Base-by-base conservation (phyloP, 148 eudicot genomes). In the Vaccinium corymbosum region DNA sequence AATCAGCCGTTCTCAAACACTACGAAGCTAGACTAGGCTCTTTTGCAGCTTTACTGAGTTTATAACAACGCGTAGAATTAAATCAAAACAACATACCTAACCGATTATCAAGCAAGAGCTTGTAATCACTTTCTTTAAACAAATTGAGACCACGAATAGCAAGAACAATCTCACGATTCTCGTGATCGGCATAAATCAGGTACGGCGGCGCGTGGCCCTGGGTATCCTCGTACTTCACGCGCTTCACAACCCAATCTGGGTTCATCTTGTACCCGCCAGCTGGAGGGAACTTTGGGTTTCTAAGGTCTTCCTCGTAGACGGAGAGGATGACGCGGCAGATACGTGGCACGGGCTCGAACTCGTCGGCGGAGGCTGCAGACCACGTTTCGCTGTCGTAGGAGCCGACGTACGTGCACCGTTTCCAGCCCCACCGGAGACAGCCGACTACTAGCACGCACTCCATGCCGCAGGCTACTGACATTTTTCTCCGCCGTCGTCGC, bases 321-420 rank as follows among this genome's bases (percentile, higher is more conserved):
- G 98, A 94, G 49, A 97, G 89, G 81, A 92, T 92, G 42, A 86
- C 46, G 62, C 93, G 94, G 87, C 93, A 93, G 78, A 91, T 55
- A 61, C 98, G 95, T 25, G 99, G 99, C 71, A 97, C 84, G 0
- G 98, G 91, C 0, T 87, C 90, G 89, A 97, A 97, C 56, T 97
- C 99, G 0, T 91, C 95, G n/a, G 88, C 32, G 1, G 97, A 88
- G 32, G 97, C 97, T 10, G 52, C 0, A 0, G 98, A 86, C 99
- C 99, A 96, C 6, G 94, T 88, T 83, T 92, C 90, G 82, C 94
- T 93, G 93, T 96, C 99, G 89, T 97, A 89, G 19, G 95, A 89
- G 83, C 99, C 99, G 56, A 91, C 87, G 88, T 97, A 89, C 3
- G 98, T 95, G 93, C 98, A 95, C 14, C 98, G 93, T 75, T 92